Evolutionary conservation across 805 yeast genomes (phyloP), one percentile per base, ranked within the genome.

Genomic region (Teunomyces cretensis): DNA sequence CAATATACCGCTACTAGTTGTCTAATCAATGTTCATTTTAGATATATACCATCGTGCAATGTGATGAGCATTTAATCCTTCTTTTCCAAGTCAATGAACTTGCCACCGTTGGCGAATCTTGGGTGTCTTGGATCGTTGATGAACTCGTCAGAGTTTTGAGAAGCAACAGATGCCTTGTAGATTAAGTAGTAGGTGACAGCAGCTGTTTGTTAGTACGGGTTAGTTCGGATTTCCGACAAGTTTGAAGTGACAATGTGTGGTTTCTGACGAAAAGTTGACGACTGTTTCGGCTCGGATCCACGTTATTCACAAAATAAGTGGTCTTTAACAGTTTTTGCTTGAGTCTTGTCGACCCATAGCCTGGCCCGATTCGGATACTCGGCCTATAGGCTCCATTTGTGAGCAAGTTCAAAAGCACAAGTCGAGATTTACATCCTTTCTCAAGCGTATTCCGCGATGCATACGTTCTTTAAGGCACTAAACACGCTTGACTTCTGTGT

Each of bases 61-160:
- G 28, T 17, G 8, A 35, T 9, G 12, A 35, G 38, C 38, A 35
- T 28, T 22, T 22, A 35, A 35, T 35, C 38, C 48, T 48, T 54
- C 54, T 60, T 60, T 52, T 58, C 63, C 58, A 61, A 60, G 56
- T 61, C 65, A 39, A 61, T 60, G 58, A 61, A 61, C 65, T 72
- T 72, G 52, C 75, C 77, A 56, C 77, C 77, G 49, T 56, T 62
- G 56, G 69, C 74, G 67, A 88, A 86, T 76, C 95, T 85, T 72
- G 97, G 97, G 78, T 89, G 89, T 80, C 96, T 87, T 76, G 97
- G 96, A 74, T 89, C 96, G 70, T 89, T 88, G 73, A 84, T 81
- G 78, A 83, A 89, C 74, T 88, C 95, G 52, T 78, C 79, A 49
- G 92, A 76, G 78, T 83, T 76, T 69, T 81, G 75, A 58, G 88